A percentile compares a stretch with the other conserved stretches of the same genome.
phyloP scores from a whole-genome alignment of 202 grass and related monocot genomes.

The Eragrostis tef region DNA sequence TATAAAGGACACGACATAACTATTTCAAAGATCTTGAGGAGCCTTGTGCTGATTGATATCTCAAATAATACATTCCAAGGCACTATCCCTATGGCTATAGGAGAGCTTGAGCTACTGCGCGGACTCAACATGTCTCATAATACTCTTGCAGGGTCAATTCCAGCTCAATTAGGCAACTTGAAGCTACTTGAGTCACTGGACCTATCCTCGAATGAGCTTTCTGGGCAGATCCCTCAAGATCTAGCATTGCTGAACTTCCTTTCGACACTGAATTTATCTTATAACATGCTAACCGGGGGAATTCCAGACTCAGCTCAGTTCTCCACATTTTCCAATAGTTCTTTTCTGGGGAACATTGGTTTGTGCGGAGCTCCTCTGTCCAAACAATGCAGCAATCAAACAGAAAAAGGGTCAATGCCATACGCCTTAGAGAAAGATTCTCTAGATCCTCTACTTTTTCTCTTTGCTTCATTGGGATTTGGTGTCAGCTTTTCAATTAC shows the following conservation, averaged over 20 bases:
- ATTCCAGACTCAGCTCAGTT: slow-evolving; percentile 30
- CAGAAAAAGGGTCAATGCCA: background rate
- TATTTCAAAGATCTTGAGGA: slow-evolving; percentile 15
- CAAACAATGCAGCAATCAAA: background rate
- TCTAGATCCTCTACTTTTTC: background rate
- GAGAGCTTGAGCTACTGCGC: background rate
- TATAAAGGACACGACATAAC: slow-evolving; percentile 33
- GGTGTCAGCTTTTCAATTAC: slow-evolving; percentile 10
- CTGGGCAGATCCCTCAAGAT: background rate
- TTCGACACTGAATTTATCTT: background rate
- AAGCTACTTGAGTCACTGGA: slow-evolving; percentile 44
- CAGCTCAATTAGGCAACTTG: slow-evolving; percentile 35
- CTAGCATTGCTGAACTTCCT: slow-evolving; percentile 33
- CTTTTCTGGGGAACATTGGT: slow-evolving; percentile 1
- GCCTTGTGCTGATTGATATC: slow-evolving; percentile 27
- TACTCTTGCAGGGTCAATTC: slow-evolving; percentile 28
- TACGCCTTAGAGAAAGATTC: background rate
- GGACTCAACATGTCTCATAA: slow-evolving; percentile 27
- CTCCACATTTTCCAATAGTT: slow-evolving; percentile 7
- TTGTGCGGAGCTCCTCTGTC: slow-evolving; percentile 30
- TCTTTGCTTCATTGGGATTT: slow-evolving; percentile 7
- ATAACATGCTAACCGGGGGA: slow-evolving; percentile 18
- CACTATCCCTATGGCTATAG: slow-evolving; percentile 25
- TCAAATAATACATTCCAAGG: slow-evolving; percentile 39
- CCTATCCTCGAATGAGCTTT: slow-evolving; percentile 45